These are phyloP conservation scores for Camellia oleifera DNA, from an alignment of 179 eudicot genomes.

Conservation along the genomic window DNA sequence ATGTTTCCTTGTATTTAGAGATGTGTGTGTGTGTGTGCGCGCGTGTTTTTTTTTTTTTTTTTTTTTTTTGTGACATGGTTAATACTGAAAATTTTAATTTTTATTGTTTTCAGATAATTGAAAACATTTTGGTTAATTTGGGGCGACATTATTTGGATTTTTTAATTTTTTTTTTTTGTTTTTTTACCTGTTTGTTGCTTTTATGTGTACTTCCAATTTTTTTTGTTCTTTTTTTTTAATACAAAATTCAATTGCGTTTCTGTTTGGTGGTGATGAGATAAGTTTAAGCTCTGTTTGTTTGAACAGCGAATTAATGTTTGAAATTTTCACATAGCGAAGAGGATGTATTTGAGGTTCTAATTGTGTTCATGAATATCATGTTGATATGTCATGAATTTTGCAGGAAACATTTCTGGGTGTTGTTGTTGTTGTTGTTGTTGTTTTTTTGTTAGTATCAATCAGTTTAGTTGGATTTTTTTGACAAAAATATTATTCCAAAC, in stretches of 20 bases:
- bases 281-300: not conserved
- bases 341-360: not conserved
- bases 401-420: not conserved
- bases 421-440: too few species aligned
- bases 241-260: not conserved
- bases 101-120: not conserved
- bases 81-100: not conserved
- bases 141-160: not conserved
- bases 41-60: not conserved
- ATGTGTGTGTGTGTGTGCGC: not conserved
- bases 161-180: not conserved
- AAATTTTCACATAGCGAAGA: too few species aligned
- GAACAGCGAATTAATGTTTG: too few species aligned
- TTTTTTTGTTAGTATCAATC: not conserved
- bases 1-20: not conserved
- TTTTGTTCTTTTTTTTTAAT: not conserved
- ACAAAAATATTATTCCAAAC: too few species aligned
- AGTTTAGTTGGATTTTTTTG: not conserved
- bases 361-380: not conserved
- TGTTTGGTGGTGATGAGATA: conserved; percentile 10
- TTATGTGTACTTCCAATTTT: too few species aligned
- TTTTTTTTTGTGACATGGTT: too few species aligned
- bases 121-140: not conserved
- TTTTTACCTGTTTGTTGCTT: not conserved
- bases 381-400: not conserved